These are phyloP conservation scores for Apophysomyces sp. DNA, from an alignment of 371 early-diverging fungal genomes.

Conservation along the genomic window DNA sequence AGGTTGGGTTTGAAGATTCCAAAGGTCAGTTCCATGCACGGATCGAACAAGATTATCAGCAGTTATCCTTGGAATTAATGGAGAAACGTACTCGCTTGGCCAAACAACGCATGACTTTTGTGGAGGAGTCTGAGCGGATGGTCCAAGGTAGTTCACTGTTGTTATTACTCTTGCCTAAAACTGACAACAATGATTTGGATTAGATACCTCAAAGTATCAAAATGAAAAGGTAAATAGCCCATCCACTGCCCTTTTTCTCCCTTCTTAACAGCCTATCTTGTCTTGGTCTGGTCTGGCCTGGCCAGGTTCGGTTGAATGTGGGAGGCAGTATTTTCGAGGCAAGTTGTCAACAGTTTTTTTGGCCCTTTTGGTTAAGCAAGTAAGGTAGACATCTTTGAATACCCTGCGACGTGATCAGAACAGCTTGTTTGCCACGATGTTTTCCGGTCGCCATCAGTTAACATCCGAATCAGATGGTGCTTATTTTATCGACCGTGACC, in stretches of 20 bases:
- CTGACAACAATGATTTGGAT: neutral
- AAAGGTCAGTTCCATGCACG: slow-evolving; percentile 21
- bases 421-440: slow-evolving; percentile 44
- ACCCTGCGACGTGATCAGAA: slow-evolving; percentile 33
- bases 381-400: slow-evolving; percentile 28
- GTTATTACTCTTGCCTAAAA: neutral
- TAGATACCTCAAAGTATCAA: slow-evolving; percentile 13
- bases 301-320: slow-evolving; percentile 32
- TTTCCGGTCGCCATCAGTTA: slow-evolving; percentile 37
- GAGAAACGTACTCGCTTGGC: slow-evolving; percentile 19
- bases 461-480: slow-evolving; percentile 35
- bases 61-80: slow-evolving; percentile 21
- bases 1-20: slow-evolving; percentile 18
- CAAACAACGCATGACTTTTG: slow-evolving; percentile 10
- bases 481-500: slow-evolving; percentile 45
- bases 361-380: neutral
- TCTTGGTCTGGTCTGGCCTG: too few relatives aligned
- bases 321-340: slow-evolving; percentile 40
- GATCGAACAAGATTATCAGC: slow-evolving; percentile 27
- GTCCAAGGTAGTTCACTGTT: slow-evolving; percentile 6
- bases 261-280: too few relatives aligned
- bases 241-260: too few relatives aligned
- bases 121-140: neutral
- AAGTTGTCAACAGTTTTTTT: neutral
- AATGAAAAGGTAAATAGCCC: slow-evolving; percentile 21